Conservation (phyloP, 345 rosid species). For the Psidium guajava region DNA sequence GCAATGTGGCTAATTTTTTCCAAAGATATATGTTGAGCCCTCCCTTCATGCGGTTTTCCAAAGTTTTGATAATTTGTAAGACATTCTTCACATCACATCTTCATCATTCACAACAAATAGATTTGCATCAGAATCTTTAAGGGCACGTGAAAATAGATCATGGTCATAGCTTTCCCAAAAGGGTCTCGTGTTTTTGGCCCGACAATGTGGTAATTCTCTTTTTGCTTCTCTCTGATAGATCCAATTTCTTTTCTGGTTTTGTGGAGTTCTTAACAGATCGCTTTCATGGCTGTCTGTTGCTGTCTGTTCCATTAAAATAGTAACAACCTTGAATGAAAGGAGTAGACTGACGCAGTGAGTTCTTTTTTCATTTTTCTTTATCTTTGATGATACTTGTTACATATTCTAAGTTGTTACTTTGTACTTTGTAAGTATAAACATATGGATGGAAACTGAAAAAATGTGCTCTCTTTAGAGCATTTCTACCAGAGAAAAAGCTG, state of each 20-base stretch:
- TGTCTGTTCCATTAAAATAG: neutral
- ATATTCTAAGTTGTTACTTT: neutral
- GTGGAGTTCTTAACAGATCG: neutral
- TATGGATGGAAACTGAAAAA: neutral
- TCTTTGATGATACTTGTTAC: neutral
- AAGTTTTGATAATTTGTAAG: neutral
- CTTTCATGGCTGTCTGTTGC: conserved; percentile 2
- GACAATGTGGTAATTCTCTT: neutral
- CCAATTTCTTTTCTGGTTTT: neutral
- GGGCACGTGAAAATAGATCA: conserved; percentile 2
- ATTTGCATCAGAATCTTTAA: neutral
- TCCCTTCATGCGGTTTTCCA: neutral
- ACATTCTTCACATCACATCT: neutral
- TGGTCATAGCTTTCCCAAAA: neutral
- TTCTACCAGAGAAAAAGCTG: neutral
- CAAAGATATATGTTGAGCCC: neutral
- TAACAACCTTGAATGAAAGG: neutral
- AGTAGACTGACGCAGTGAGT: neutral
- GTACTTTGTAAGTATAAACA: neutral
- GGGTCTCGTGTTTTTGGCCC: neutral
- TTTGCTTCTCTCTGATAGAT: neutral
- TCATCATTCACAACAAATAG: neutral
- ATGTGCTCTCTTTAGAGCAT: neutral
- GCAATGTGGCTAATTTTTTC: neutral
- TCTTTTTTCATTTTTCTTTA: neutral